Conservation (phyloP, 2,329 filamentous ascomycete genomes). For the Ustilaginoidea virens region DNA sequence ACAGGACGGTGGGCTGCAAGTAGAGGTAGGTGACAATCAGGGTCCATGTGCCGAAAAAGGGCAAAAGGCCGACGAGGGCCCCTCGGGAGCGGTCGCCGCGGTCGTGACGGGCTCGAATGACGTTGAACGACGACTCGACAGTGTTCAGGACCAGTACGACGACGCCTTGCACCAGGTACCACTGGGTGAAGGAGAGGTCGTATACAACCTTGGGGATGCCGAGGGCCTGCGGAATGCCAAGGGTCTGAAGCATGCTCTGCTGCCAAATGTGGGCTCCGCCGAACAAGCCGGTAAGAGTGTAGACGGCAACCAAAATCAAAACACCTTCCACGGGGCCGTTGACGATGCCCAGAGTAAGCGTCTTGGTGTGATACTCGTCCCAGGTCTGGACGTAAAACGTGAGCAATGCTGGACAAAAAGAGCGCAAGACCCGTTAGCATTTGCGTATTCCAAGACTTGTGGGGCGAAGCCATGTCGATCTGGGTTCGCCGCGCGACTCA, state of each 20-base stretch:
- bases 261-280: slow-evolving; percentile 93
- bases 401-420: slow-evolving; percentile 45
- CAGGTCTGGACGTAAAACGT: slow-evolving; percentile 99
- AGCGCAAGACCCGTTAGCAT: too few relatives aligned
- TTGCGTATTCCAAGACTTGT: too few relatives aligned
- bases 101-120: slow-evolving; percentile 63
- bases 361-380: slow-evolving; percentile 98
- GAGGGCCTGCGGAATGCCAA: slow-evolving; percentile 49
- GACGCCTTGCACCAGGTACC: slow-evolving; percentile 79
- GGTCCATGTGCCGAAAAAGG: slow-evolving; percentile 65
- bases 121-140: slow-evolving; percentile 62
- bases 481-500: slow-evolving; percentile 23
- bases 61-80: slow-evolving; percentile 68
- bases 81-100: slow-evolving; percentile 57
- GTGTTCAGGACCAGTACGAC: slow-evolving; percentile 78
- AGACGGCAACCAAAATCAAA: slow-evolving; percentile 67
- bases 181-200: slow-evolving; percentile 73
- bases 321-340: slow-evolving; percentile 94
- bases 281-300: slow-evolving; percentile 66
- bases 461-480: too few relatives aligned
- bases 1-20: slow-evolving; percentile 71
- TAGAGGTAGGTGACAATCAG: slow-evolving; percentile 66
- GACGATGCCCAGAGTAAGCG: slow-evolving; percentile 77
- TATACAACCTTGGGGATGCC: slow-evolving; percentile 60
- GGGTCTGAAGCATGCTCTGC: slow-evolving; percentile 55